Evolutionary conservation across 2,329 filamentous ascomycete genomes (phyloP), one percentile per base, ranked within the genome.

Genomic region (Calonectria naviculata): DNA sequence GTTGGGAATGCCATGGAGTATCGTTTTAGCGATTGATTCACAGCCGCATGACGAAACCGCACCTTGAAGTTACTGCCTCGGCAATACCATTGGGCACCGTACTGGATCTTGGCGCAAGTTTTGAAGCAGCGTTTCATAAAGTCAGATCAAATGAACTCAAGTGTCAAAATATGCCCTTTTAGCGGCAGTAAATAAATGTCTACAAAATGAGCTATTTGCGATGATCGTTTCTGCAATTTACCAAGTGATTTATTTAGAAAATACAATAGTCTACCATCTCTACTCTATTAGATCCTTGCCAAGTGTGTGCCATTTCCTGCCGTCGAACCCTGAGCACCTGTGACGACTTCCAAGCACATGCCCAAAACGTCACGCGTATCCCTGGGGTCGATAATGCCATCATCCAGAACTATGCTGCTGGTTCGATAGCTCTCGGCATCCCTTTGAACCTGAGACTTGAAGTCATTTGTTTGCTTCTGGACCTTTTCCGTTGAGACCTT

Each of bases 331-430:
- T 61, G 24, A 28, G 54, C 42, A 8, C 58, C 60, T 7, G 31
- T 38, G 17, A 77, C 73, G 19, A 85, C 85, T 64, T 84, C 81
- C 52, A 85, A 69, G 46, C 82, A 68, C 84, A 81, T 76, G 3
- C 74, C 75, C 46, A 77, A 38, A 3, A 77, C 72, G 4, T 77
- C 75, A 15, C 74, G 63, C 4, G 75, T 77, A 60, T 77, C 75
- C 17, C 75, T 69, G 0, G 75, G 75, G 34, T 77, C 76, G 81
- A 81, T 78, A 78, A 81, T 70, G 75, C 80, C 72, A 77, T 81
- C 76, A 64, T 79, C 75, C 70, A 80, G 71, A 46, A 79, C 71
- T 67, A 77, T 70, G 2, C 61, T 36, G 42, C 76, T 78, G 0
- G 75, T 78, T 6, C 70, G 70, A 44, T 78, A 78, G 38, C 74